Base-by-base conservation (phyloP, 352 stramenopile species). In the Phytopythium delawarense region DNA sequence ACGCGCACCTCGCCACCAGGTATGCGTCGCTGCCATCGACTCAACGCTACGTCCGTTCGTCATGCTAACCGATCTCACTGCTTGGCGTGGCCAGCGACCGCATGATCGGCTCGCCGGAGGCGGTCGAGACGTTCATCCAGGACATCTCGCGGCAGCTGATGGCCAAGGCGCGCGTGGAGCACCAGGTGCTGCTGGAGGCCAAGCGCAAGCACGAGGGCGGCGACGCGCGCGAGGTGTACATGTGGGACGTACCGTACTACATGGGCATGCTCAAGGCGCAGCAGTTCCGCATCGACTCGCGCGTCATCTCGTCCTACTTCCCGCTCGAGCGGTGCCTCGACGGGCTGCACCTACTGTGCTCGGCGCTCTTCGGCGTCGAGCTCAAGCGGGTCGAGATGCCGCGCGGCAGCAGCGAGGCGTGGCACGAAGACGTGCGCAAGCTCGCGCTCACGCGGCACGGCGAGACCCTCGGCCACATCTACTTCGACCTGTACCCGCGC, bases 231-330 rank as follows among this genome's bases (percentile, higher is more conserved):
- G 63, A 80, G 0, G 71, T 99, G 7, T 79, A 96, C 65, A 91
- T 96, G 68, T 99, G 96, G 96, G 96, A 99, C 73, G 64, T 98
- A 21, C 88, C 90, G 4, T 98, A 96, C 78, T 98, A 98, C 71
- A 96, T 94, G 72, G 81, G 85, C 13, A 89, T 92, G 78, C 72
- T 90, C 59, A 94, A 90, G 71, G 84, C 81, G 16, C 76, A 81
- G 57, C 76, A 75, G 42, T 78, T 87, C 57, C 78, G 75, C 40
- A 88, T 93, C 66, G 82, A 96, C 50, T 88, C 87, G 63, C 83
- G 84, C 34, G 79, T 92, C 20, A 84, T 95, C 37, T 79, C 87
- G 13, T 64, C 75, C 13, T 98, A 98, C 64, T 97, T 98, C 54
- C 91, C 91, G 4, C 72, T 98, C 1, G 84, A 96, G 13, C 87